Evolutionary conservation across 257 asterid species (phyloP).

Genomic region (Solanum rostratum): DNA sequence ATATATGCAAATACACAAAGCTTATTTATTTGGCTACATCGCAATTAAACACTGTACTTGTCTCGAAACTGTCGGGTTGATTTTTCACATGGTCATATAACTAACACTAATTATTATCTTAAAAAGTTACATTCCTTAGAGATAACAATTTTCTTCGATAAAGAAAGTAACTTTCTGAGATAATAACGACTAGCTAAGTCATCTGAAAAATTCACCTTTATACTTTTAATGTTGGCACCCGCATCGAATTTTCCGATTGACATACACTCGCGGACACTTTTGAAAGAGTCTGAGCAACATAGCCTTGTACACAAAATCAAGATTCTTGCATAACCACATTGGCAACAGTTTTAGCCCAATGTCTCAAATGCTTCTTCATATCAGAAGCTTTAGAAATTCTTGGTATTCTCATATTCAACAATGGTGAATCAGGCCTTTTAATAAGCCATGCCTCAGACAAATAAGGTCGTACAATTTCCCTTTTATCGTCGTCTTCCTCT

Average conservation of each 20-base stretch:
- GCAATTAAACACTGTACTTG: background rate
- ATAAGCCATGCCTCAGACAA: constrained; percentile 55
- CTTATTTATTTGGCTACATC: background rate
- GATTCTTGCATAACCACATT: constrained; percentile 31
- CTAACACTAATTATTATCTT: no score
- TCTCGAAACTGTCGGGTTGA: no score
- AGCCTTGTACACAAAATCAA: background rate
- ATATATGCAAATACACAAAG: background rate
- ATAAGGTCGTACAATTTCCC: constrained; percentile 27
- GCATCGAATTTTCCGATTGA: no score
- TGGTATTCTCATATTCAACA: constrained; percentile 31
- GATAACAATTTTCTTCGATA: no score
- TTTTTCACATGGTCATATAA: no score
- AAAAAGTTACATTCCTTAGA: no score
- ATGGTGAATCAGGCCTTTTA: constrained; percentile 33
- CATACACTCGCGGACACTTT: no score
- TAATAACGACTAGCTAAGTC: background rate
- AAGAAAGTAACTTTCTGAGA: background rate
- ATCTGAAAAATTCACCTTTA: background rate
- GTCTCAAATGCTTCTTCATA: constrained; percentile 55
- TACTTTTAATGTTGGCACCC: no score
- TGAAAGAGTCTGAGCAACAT: no score
- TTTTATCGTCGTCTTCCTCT: background rate
- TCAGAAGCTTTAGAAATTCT: constrained; percentile 23
- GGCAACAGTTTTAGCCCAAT: constrained; percentile 62